Evolutionary conservation across 768 basidiomycete genomes (phyloP).

Genomic region (Baorangia bicolor): DNA sequence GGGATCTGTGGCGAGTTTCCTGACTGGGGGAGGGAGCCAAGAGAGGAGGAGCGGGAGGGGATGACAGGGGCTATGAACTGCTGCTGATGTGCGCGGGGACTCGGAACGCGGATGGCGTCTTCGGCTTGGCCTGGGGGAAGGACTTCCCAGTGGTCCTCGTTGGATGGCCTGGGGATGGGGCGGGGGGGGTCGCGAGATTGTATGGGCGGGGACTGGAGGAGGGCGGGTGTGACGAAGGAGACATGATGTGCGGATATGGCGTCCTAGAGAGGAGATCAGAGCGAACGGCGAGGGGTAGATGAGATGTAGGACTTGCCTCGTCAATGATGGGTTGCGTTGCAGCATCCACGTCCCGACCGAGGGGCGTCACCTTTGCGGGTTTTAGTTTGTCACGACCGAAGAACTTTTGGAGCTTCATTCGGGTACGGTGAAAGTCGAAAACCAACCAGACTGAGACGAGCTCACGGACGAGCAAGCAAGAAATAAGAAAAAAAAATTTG

Average conservation of each 20-base stretch:
- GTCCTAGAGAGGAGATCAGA: conserved; percentile 16
- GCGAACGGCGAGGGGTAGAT: too few relatives aligned
- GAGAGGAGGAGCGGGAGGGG: conserved; percentile 52
- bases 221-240: not conserved
- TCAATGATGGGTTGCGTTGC: conserved; percentile 26
- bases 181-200: conserved; percentile 19
- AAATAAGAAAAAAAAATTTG: not conserved
- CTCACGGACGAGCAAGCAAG: not conserved
- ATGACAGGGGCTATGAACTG: conserved; percentile 29
- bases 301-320: conserved; percentile 20
- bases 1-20: conserved; percentile 40
- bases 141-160: conserved; percentile 51
- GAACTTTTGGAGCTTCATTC: conserved; percentile 56
- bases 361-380: conserved; percentile 30
- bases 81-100: conserved; percentile 25
- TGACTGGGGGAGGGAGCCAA: conserved; percentile 44
- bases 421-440: not conserved
- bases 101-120: conserved; percentile 20
- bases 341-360: conserved; percentile 22
- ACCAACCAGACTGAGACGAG: not conserved
- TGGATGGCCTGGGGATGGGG: conserved; percentile 30
- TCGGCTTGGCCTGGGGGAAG: conserved; percentile 30
- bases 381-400: conserved; percentile 54
- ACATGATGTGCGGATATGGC: conserved; percentile 26
- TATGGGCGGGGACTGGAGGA: not conserved